Evolutionary conservation across 371 early-diverging fungal genomes (phyloP).

Genomic region (Mortierella sp.): DNA sequence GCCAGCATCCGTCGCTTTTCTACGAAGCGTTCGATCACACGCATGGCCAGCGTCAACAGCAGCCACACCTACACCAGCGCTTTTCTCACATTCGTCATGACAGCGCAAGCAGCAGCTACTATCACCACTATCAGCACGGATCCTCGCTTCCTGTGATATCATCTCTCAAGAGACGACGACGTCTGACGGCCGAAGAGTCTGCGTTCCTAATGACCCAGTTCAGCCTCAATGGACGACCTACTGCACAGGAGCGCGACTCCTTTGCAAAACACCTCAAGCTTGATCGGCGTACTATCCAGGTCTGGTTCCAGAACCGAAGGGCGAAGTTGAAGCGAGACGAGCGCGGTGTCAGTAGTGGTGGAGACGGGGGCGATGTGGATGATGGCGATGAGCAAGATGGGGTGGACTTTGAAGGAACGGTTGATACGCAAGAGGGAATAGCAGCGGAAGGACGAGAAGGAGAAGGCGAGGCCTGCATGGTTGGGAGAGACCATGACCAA

Average conservation of each 20-base stretch:
- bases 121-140: background rate
- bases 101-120: background rate
- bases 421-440: background rate
- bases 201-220: constrained; percentile 33
- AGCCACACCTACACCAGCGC: background rate
- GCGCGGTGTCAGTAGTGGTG: constrained; percentile 7
- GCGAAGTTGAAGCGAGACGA: constrained; percentile 60
- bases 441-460: background rate
- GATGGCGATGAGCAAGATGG: background rate
- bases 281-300: constrained; percentile 79
- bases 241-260: constrained; percentile 40
- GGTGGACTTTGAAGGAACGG: background rate
- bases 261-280: constrained; percentile 50
- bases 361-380: background rate
- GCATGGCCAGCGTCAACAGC: background rate
- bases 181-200: constrained; percentile 35
- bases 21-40: background rate
- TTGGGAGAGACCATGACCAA: too few relatives aligned
- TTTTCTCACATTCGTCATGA: background rate
- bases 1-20: background rate
- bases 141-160: background rate
- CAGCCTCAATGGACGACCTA: constrained; percentile 32
- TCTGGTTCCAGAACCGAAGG: constrained; percentile 96
- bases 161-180: constrained; percentile 36
- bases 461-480: background rate